Percentiles rank a stretch among this genome's conserved stretches.
Conservation (phyloP, 2,329 filamentous ascomycete genomes). For the Exserohilum turcica region DNA sequence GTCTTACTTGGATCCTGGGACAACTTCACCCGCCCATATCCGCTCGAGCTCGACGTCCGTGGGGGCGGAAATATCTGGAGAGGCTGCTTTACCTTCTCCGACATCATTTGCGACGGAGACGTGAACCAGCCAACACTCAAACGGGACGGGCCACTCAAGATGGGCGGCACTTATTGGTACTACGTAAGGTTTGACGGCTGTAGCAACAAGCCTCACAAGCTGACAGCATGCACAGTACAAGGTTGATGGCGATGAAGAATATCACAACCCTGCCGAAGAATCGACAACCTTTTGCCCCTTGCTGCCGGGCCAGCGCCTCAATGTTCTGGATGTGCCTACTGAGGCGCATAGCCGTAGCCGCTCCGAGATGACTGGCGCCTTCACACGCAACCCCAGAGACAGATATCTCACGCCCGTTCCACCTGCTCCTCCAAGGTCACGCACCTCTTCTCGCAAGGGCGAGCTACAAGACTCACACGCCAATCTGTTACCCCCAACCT, state of each 20-base stretch:
- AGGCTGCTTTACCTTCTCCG: slow-evolving; percentile 83
- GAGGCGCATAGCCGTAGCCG: slow-evolving; percentile 67
- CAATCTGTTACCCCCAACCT: slow-evolving; percentile 26
- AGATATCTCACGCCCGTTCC: slow-evolving; percentile 74
- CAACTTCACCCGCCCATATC: slow-evolving; percentile 80
- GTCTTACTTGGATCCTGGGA: slow-evolving; percentile 92
- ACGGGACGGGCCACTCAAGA: slow-evolving; percentile 80
- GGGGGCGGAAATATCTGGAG: slow-evolving; percentile 79
- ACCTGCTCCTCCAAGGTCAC: slow-evolving; percentile 41
- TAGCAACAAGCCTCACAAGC: slow-evolving; percentile 1
- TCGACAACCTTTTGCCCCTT: slow-evolving; percentile 82
- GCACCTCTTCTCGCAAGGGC: slow-evolving; percentile 26
- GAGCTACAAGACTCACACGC: slow-evolving; percentile 23
- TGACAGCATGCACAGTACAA: slow-evolving; percentile 71
- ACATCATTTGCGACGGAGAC: slow-evolving; percentile 82
- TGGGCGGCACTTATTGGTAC: slow-evolving; percentile 95
- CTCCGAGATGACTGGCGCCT: slow-evolving; percentile 69
- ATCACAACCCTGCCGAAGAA: slow-evolving; percentile 72
- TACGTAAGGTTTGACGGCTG: slow-evolving; percentile 68
- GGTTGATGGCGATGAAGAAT: slow-evolving; percentile 79
- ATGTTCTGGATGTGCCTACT: slow-evolving; percentile 79
- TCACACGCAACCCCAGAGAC: slow-evolving; percentile 78
- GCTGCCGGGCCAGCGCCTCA: slow-evolving; percentile 85
- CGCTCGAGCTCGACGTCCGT: slow-evolving; percentile 78
- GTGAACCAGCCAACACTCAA: slow-evolving; percentile 57